These are phyloP conservation scores for Bruguiera gymnorhiza DNA, from an alignment of 345 rosid species.

Conservation along the genomic window DNA sequence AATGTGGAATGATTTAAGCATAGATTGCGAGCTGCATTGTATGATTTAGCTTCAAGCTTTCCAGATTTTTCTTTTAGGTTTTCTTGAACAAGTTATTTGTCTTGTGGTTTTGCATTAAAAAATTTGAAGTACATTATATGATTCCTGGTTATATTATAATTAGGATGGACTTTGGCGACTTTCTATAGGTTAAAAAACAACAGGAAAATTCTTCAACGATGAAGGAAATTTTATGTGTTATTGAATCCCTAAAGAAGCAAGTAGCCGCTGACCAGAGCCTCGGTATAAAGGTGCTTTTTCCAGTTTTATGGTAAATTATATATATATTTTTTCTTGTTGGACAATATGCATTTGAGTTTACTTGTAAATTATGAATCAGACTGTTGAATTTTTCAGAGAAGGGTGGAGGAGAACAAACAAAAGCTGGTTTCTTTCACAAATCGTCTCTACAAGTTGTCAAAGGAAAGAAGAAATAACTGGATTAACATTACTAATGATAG, in stretches of 20 bases:
- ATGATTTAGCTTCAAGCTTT: background rate
- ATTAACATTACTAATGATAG: conserved; percentile 24
- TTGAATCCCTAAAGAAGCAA: conserved; percentile 64
- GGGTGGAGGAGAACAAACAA: conserved; percentile 67
- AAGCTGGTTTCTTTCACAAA: conserved; percentile 57
- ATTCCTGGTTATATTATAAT: background rate
- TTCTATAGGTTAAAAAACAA: background rate
- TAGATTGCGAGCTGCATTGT: conserved; percentile 3
- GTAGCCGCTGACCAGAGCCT: conserved; percentile 58
- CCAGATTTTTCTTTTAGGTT: background rate
- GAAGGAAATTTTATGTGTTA: conserved; percentile 50
- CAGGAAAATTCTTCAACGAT: conserved; percentile 17
- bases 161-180: background rate
- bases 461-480: conserved; percentile 51
- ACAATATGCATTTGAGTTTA: conserved; percentile 12
- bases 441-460: conserved; percentile 44
- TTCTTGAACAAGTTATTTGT: background rate
- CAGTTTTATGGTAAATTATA: background rate
- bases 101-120: background rate
- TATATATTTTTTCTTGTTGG: background rate
- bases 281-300: conserved; percentile 50
- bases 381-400: conserved; percentile 46
- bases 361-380: background rate
- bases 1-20: background rate
- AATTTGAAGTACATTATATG: background rate